Base-by-base conservation (phyloP, 768 basidiomycete genomes). In the Lactarius tabidus region DNA sequence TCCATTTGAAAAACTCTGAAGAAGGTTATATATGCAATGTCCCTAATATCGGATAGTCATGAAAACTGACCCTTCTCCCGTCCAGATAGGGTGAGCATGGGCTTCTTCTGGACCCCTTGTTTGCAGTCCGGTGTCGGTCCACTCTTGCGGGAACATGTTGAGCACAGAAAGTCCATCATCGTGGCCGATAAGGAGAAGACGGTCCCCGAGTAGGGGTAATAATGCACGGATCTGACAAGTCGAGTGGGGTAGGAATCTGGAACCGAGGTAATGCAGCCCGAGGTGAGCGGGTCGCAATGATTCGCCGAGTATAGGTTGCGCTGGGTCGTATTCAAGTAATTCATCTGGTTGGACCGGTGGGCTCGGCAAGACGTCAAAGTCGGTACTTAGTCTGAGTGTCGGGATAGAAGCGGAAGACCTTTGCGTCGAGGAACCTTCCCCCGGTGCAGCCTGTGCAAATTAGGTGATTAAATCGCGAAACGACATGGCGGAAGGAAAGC, bases 241-340 rank as follows among this genome's bases (percentile, higher is more conserved):
- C 18, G 91, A 77, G 70, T 94, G 92, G 14, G 92, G 91, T 38
- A 94, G 79, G 73, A 94, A 94, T 18, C 91, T 83, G 23, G 91
- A 93, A 26, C 92, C 92, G 72, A 94, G 93, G 48, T 90, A 84
- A 70, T 87, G 87, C 57, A 93, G 74, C 67, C 82, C 82, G 26
- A 92, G 76, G 70, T 86, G 89, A 1, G 82, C 85, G 0, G 90
- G 89, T 18, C 74, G 73, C n/a, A 84, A 78, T 26, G 69, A 76
- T 71, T 85, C 83, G 73, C 79, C 81, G 26, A 81, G 72, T 63
- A 81, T 78, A 52, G 80, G 82, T 41, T 79, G 74, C 57, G 60
- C 43, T 8, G 67, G 57, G 17, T 70, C 64, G 29, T 54, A 57
- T 26, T 62, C 60, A 3, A 66, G 57, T 12, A 35, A n/a, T 20